Conservation (phyloP, 768 basidiomycete species). For the Collybia sordida region DNA sequence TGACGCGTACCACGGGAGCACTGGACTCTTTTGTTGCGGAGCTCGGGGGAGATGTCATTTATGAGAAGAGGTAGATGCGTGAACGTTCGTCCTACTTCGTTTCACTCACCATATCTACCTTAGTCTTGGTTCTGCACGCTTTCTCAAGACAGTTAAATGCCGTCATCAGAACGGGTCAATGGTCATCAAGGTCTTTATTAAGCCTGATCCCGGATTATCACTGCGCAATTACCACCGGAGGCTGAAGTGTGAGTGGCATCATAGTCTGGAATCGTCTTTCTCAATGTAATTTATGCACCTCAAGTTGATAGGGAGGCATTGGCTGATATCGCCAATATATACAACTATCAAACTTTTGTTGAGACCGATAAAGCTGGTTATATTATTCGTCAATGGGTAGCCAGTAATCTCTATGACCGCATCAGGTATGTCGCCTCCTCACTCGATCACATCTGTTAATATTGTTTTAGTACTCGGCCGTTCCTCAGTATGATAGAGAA, state of each 20-base stretch:
- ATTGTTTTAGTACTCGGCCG: slow-evolving; percentile 76
- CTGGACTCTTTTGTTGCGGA: slow-evolving; percentile 92
- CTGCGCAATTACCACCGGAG: slow-evolving; percentile 72
- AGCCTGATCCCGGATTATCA: slow-evolving; percentile 85
- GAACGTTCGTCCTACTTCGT: background rate
- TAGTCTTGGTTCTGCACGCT: slow-evolving; percentile 28
- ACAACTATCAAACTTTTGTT: slow-evolving; percentile 84
- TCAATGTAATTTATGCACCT: background rate
- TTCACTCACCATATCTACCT: background rate
- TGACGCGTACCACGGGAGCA: slow-evolving; percentile 75
- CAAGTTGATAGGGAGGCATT: slow-evolving; percentile 86
- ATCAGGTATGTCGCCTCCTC: slow-evolving; percentile 71
- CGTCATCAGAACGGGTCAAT: slow-evolving; percentile 81
- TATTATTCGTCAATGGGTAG: slow-evolving; percentile 91
- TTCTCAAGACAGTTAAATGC: slow-evolving; percentile 82
- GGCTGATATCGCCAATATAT: slow-evolving; percentile 82
- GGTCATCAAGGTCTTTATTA: slow-evolving; percentile 94
- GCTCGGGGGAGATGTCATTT: slow-evolving; percentile 81
- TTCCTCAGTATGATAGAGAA: slow-evolving; percentile 92
- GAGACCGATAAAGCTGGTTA: slow-evolving; percentile 98
- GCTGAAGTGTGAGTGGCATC: slow-evolving; percentile 62
- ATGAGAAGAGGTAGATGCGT: slow-evolving; percentile 80
- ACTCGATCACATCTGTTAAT: background rate
- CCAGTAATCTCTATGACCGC: slow-evolving; percentile 93
- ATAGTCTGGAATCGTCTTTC: no score